Percentiles rank a stretch among this genome's conserved stretches.
Evolutionary conservation across 495 filamentous ascomycete genomes (phyloP).

Genomic region (Penicillium fimorum): DNA sequence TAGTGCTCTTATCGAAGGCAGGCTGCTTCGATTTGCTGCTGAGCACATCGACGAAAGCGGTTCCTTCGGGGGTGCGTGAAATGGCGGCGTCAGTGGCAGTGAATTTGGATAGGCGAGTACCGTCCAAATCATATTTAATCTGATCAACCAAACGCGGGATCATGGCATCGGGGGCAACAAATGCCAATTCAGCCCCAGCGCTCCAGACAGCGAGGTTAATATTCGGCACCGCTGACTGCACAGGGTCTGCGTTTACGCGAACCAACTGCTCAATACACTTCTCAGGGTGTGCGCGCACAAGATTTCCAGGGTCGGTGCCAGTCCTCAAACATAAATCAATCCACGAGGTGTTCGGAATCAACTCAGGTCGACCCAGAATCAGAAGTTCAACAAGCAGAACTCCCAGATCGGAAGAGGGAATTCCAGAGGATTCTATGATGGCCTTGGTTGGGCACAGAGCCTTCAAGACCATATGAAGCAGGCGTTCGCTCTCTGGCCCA

Average conservation of each 20-base stretch:
- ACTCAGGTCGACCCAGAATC: constrained; percentile 71
- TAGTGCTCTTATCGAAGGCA: constrained; percentile 75
- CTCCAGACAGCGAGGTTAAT: constrained; percentile 69
- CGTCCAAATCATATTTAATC: constrained; percentile 67
- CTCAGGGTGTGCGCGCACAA: constrained; percentile 55
- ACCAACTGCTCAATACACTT: constrained; percentile 50
- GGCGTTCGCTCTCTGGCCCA: constrained; percentile 56
- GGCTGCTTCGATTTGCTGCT: constrained; percentile 67
- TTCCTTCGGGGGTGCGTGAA: constrained; percentile 82
- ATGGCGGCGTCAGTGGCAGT: constrained; percentile 89
- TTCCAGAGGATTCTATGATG: constrained; percentile 32
- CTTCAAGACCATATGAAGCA: constrained; percentile 62
- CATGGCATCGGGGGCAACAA: constrained; percentile 83
- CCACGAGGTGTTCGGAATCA: constrained; percentile 79
- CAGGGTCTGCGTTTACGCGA: constrained; percentile 38
- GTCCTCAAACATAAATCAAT: constrained; percentile 79
- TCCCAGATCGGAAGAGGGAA: constrained; percentile 48
- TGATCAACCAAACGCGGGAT: constrained; percentile 71
- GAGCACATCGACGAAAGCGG: constrained; percentile 84
- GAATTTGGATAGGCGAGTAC: constrained; percentile 61
- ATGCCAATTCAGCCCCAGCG: constrained; percentile 85
- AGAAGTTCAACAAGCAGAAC: constrained; percentile 69
- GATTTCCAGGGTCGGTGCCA: constrained; percentile 74
- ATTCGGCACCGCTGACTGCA: constrained; percentile 40
- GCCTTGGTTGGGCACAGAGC: constrained; percentile 62